Conservation (phyloP, 352 stramenopile species). For the Paralagenidium karlingii region DNA sequence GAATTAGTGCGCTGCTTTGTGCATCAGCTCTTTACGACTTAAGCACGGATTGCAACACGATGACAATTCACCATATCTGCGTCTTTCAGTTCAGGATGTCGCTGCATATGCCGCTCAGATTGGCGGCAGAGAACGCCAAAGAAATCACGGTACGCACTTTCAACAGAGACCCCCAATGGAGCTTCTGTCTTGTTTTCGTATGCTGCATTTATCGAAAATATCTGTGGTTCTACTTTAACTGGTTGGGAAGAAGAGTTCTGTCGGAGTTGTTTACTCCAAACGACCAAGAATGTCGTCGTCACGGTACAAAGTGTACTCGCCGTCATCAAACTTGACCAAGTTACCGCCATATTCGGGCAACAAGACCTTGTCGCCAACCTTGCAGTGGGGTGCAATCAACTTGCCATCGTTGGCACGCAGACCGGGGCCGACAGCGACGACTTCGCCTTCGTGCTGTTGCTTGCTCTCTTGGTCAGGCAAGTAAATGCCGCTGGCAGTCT, state of each 20-base stretch:
- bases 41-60: too few species aligned
- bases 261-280: constrained; percentile 76
- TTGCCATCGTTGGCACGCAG: constrained; percentile 80
- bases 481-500: constrained; percentile 91
- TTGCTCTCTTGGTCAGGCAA: constrained; percentile 87
- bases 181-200: too few species aligned
- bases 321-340: constrained; percentile 84
- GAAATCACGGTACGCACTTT: too few species aligned
- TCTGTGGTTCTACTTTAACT: background rate
- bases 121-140: too few species aligned
- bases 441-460: constrained; percentile 90
- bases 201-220: background rate
- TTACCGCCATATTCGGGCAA: constrained; percentile 94
- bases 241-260: background rate
- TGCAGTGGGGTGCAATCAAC: constrained; percentile 78
- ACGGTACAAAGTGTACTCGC: constrained; percentile 92
- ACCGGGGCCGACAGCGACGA: constrained; percentile 90
- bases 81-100: too few species aligned
- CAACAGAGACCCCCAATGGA: too few species aligned
- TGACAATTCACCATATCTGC: too few species aligned
- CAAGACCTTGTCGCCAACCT: constrained; percentile 90
- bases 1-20: too few species aligned
- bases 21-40: too few species aligned
- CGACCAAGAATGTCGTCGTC: constrained; percentile 97
- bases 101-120: too few species aligned